Evolutionary conservation across 495 filamentous ascomycete genomes (phyloP).

Genomic region (Penicillium egyptiacum): DNA sequence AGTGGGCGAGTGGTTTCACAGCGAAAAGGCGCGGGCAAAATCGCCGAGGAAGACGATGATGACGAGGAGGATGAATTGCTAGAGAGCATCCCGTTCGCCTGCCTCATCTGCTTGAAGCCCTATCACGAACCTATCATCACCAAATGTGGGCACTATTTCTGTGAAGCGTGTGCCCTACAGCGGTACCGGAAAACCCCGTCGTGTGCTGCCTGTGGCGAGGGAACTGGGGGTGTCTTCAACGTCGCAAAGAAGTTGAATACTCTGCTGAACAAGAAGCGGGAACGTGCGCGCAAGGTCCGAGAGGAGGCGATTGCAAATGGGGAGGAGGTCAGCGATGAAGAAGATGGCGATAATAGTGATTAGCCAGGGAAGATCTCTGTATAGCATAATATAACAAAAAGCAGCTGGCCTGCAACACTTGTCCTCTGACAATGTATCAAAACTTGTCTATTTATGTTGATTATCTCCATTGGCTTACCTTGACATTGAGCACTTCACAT

Average conservation of each 20-base stretch:
- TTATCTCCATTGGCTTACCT: background rate
- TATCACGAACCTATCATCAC: slow-evolving; percentile 86
- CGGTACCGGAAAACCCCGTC: slow-evolving; percentile 77
- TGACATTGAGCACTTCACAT: background rate
- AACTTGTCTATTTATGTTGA: background rate
- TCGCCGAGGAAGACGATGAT: slow-evolving; percentile 49
- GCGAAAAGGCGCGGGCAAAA: slow-evolving; percentile 43
- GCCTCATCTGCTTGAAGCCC: slow-evolving; percentile 79
- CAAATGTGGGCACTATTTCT: slow-evolving; percentile 94
- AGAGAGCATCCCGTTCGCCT: slow-evolving; percentile 92
- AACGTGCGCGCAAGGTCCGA: slow-evolving; percentile 62
- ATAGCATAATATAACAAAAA: background rate
- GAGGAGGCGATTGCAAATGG: slow-evolving; percentile 71
- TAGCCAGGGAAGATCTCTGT: background rate
- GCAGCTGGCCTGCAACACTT: slow-evolving; percentile 7
- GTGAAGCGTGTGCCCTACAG: slow-evolving; percentile 81
- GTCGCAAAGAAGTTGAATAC: slow-evolving; percentile 78
- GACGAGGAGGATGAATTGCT: slow-evolving; percentile 72
- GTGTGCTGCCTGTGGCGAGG: slow-evolving; percentile 81
- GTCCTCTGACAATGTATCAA: background rate
- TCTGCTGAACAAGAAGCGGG: slow-evolving; percentile 79
- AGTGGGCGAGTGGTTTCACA: slow-evolving; percentile 63
- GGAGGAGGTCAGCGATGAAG: slow-evolving; percentile 67
- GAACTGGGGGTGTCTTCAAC: slow-evolving; percentile 89
- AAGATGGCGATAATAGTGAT: slow-evolving; percentile 38